Conservation (phyloP, 108 stramenopile species). For the Skeletonema menzelii region DNA sequence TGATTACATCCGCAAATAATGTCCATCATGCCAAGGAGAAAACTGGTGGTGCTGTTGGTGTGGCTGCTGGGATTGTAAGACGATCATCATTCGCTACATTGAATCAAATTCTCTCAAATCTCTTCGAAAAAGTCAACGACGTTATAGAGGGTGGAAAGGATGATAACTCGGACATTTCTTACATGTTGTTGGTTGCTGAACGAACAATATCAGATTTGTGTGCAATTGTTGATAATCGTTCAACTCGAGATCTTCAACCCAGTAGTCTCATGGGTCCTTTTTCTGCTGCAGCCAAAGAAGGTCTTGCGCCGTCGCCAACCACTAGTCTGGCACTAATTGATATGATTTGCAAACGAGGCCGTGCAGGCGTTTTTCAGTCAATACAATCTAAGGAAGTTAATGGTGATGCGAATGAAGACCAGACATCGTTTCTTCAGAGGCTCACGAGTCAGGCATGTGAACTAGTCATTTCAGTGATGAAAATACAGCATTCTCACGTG, state of each 20-base stretch:
- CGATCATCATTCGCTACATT: slow-evolving; percentile 48
- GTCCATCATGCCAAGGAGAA: neutral
- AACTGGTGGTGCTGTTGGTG: slow-evolving; percentile 3
- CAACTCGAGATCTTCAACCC: neutral
- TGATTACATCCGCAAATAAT: slow-evolving; percentile 9
- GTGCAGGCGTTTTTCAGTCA: slow-evolving; percentile 29
- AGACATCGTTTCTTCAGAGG: slow-evolving; percentile 11
- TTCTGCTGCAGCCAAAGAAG: slow-evolving; percentile 19
- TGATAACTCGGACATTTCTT: slow-evolving; percentile 1
- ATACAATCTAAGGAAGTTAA: neutral
- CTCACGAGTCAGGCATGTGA: slow-evolving; percentile 23
- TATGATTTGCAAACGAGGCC: slow-evolving; percentile 42
- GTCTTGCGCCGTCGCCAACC: slow-evolving; percentile 31
- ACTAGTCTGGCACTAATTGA: slow-evolving; percentile 40
- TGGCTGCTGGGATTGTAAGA: slow-evolving; percentile 28
- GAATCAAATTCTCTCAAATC: slow-evolving; percentile 45
- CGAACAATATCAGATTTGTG: slow-evolving; percentile 42
- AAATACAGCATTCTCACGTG: slow-evolving; percentile 10
- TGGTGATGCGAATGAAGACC: slow-evolving; percentile 5
- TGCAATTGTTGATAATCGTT: slow-evolving; percentile 16
- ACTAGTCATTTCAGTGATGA: slow-evolving; percentile 33
- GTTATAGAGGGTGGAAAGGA: slow-evolving; percentile 16
- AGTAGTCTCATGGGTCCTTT: slow-evolving; percentile 32
- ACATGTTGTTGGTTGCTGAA: slow-evolving; percentile 23
- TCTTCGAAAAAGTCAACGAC: slow-evolving; percentile 44